phyloP scores from a whole-genome alignment of 2,329 filamentous ascomycete genomes.

The Ustulina deusta region DNA sequence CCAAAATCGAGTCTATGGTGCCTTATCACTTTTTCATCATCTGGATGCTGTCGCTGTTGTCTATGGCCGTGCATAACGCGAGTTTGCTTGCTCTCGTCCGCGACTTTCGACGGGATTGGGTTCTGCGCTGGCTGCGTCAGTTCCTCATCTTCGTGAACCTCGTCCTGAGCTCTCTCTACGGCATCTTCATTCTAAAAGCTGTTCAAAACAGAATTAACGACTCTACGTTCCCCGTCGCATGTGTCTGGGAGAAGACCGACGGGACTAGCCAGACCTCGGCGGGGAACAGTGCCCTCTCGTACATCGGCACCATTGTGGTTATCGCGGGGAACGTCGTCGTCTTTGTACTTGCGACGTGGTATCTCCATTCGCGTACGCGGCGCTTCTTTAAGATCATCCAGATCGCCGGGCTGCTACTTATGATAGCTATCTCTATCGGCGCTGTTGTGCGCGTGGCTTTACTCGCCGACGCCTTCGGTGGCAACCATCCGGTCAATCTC shows the following conservation, averaged over 20 bases:
- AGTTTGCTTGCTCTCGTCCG: constrained; percentile 73
- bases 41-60: constrained; percentile 74
- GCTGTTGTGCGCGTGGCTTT: constrained; percentile 68
- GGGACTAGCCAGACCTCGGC: constrained; percentile 50
- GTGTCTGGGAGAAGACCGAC: constrained; percentile 65
- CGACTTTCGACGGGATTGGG: constrained; percentile 75
- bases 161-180: constrained; percentile 66
- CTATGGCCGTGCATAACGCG: constrained; percentile 74
- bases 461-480: constrained; percentile 71
- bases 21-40: constrained; percentile 79
- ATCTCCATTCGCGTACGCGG: constrained; percentile 68
- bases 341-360: constrained; percentile 72
- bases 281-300: constrained; percentile 60
- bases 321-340: constrained; percentile 69
- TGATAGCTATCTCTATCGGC: constrained; percentile 68
- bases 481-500: constrained; percentile 60
- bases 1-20: constrained; percentile 68
- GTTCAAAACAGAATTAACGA: constrained; percentile 64
- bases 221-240: constrained; percentile 69
- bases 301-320: constrained; percentile 70
- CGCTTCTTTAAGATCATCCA: constrained; percentile 67
- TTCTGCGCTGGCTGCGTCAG: constrained; percentile 74
- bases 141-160: constrained; percentile 75
- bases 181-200: constrained; percentile 67
- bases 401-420: constrained; percentile 65